Evolutionary conservation across 495 filamentous ascomycete genomes (phyloP).

Genomic region (Talaromyces borbonicus): DNA sequence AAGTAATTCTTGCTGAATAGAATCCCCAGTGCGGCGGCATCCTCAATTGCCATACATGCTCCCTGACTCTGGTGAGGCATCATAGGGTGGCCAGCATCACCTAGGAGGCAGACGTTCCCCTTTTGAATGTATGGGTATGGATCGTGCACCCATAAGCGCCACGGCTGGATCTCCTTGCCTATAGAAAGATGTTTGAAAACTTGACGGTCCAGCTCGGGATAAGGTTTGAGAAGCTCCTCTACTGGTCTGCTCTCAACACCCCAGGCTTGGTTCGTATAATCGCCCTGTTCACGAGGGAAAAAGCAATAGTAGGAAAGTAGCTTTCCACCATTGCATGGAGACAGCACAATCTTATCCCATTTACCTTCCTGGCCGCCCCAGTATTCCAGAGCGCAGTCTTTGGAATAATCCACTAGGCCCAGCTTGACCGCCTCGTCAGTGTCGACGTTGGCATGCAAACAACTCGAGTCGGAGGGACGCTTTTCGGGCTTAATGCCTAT

Average conservation of each 20-base stretch:
- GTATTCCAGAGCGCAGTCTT: constrained; percentile 35
- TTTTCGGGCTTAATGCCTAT: constrained; percentile 36
- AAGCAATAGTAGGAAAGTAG: constrained; percentile 42
- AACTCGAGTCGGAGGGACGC: constrained; percentile 34
- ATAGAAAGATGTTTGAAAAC: constrained; percentile 30
- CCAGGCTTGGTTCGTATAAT: constrained; percentile 34
- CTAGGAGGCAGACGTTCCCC: constrained; percentile 26
- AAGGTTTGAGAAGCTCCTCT: constrained; percentile 35
- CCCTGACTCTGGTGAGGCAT: constrained; percentile 45
- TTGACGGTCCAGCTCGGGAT: constrained; percentile 32
- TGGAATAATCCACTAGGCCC: constrained; percentile 33
- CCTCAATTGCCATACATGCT: constrained; percentile 42
- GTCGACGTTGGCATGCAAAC: constrained; percentile 34
- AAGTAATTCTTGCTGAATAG: constrained; percentile 35
- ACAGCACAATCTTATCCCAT: constrained; percentile 40
- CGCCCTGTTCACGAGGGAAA: constrained; percentile 34
- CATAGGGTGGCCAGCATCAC: constrained; percentile 37
- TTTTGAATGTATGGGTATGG: constrained; percentile 31
- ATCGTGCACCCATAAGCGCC: constrained; percentile 40
- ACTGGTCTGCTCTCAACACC: constrained; percentile 24
- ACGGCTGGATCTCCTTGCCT: constrained; percentile 36
- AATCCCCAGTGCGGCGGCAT: constrained; percentile 37
- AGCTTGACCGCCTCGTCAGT: constrained; percentile 33
- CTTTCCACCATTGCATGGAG: constrained; percentile 36
- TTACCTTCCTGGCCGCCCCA: constrained; percentile 42